Percentiles rank a stretch among this genome's conserved stretches.
Conservation (phyloP, 768 basidiomycete species). For the Phanerochaete carnosa region DNA sequence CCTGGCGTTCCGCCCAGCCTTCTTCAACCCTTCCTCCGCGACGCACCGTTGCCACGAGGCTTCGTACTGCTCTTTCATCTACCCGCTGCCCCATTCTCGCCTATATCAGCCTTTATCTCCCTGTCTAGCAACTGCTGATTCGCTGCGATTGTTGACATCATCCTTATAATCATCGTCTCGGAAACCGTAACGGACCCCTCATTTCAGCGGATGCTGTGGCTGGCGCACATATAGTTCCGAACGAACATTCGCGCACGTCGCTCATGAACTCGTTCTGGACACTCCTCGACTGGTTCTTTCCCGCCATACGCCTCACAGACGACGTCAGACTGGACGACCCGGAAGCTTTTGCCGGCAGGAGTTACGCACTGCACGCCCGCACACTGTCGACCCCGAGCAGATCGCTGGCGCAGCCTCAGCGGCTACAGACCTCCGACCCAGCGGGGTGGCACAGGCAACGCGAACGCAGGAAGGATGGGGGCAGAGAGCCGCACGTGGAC, state of each 20-base stretch:
- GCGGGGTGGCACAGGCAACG: constrained; percentile 15
- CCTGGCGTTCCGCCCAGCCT: not conserved
- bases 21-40: not conserved
- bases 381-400: constrained; percentile 2
- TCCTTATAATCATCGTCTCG: not conserved
- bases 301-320: constrained; percentile 27
- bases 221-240: not conserved
- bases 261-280: constrained; percentile 29
- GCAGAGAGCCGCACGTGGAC: not conserved
- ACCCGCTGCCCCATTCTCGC: not conserved
- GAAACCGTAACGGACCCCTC: not conserved
- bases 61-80: not conserved
- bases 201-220: constrained; percentile 10
- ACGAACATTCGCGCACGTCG: constrained; percentile 2
- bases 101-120: constrained; percentile 7
- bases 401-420: constrained; percentile 10
- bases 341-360: constrained; percentile 15
- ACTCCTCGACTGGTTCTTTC: constrained; percentile 28
- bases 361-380: constrained; percentile 11
- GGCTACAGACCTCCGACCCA: not conserved
- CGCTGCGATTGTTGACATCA: constrained; percentile 1
- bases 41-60: constrained; percentile 6
- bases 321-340: constrained; percentile 21
- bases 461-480: constrained; percentile 10
- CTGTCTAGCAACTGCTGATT: not conserved